Conservation (phyloP, 345 rosid genomes). For the Trapa incisa region DNA sequence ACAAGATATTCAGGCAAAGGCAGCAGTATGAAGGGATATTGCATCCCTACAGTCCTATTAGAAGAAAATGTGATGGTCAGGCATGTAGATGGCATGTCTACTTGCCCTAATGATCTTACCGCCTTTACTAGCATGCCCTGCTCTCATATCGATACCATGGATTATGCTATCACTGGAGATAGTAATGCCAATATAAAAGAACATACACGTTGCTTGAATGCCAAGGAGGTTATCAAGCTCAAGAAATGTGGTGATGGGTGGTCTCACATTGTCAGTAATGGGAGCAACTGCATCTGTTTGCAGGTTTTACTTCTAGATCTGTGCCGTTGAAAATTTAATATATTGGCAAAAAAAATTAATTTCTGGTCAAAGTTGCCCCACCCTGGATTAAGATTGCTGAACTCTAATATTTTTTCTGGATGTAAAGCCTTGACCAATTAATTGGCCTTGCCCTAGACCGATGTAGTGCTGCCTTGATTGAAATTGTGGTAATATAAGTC, state of each 20-base stretch:
- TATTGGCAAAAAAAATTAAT: neutral
- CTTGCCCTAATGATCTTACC: constrained; percentile 48
- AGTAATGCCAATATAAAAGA: constrained; percentile 14
- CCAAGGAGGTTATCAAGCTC: constrained; percentile 51
- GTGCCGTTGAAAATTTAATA: neutral
- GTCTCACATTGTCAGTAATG: constrained; percentile 20
- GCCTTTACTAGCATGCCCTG: constrained; percentile 38
- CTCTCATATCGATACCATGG: constrained; percentile 11
- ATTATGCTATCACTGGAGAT: constrained; percentile 11
- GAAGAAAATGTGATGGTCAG: constrained; percentile 31
- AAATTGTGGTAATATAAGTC: neutral
- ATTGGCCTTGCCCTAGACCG: neutral
- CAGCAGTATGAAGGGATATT: constrained; percentile 52
- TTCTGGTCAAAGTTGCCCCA: neutral
- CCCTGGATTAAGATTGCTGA: neutral
- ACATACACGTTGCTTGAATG: constrained; percentile 43
- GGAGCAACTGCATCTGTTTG: constrained; percentile 42
- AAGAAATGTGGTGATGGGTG: constrained; percentile 54
- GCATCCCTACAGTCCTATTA: constrained; percentile 40
- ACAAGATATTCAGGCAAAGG: constrained; percentile 17
- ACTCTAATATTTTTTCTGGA: too few relatives aligned
- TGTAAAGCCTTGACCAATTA: neutral
- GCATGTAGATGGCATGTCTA: constrained; percentile 22
- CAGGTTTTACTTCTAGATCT: constrained; percentile 25
- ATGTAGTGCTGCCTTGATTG: neutral